These are phyloP conservation scores for Cercospora zeae-maydis DNA, from an alignment of 2,329 filamentous ascomycete genomes.

Conservation along the genomic window DNA sequence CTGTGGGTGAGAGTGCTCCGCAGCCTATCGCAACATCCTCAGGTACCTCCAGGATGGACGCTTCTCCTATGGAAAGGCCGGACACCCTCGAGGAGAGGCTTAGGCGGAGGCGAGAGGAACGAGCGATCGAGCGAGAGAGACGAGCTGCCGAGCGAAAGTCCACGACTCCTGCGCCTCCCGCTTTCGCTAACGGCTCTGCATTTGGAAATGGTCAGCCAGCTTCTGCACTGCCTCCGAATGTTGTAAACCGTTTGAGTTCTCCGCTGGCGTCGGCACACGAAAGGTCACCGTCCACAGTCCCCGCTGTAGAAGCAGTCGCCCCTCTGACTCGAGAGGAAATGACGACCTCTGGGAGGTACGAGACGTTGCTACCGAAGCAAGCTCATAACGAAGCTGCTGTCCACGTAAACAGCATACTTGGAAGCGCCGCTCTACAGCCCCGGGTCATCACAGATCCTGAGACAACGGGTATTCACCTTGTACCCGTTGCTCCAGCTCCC, in stretches of 20 bases:
- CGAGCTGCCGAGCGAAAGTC: conserved; percentile 2
- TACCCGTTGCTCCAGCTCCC: conserved; percentile 32
- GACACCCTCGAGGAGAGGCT: conserved; percentile 20
- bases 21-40: neutral
- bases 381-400: conserved; percentile 10
- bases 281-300: conserved; percentile 36
- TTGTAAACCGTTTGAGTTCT: conserved; percentile 19
- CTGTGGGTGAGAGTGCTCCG: conserved; percentile 31
- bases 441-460: conserved; percentile 19
- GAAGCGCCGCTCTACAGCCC: neutral
- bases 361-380: conserved; percentile 35
- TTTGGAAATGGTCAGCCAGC: conserved; percentile 17
- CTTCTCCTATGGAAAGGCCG: conserved; percentile 12
- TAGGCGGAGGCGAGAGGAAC: conserved; percentile 17
- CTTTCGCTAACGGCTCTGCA: neutral
- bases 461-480: conserved; percentile 20
- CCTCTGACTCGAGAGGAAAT: conserved; percentile 33
- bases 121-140: neutral
- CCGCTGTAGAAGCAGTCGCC: conserved; percentile 29
- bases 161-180: conserved; percentile 11
- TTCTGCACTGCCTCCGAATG: conserved; percentile 24
- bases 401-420: conserved; percentile 1
- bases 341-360: conserved; percentile 36
- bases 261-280: conserved; percentile 16
- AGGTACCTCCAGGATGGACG: conserved; percentile 16